Evolutionary conservation across 768 basidiomycete species (phyloP).

Genomic region (Trametes elegans): DNA sequence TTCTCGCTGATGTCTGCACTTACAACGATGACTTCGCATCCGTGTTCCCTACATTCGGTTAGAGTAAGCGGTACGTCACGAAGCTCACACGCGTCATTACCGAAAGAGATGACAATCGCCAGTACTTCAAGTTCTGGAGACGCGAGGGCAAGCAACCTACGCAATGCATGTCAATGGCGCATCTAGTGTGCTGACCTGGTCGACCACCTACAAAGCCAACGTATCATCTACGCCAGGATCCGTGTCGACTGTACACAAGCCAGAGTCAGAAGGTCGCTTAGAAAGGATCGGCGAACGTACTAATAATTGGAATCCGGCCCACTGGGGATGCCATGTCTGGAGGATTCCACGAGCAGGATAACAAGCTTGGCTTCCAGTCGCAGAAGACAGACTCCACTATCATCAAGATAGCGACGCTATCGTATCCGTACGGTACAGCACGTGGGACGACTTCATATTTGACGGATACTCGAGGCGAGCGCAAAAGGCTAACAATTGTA

Average conservation of each 20-base stretch:
- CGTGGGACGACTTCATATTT: too few relatives aligned
- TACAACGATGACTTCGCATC: conserved; percentile 61
- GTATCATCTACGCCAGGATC: conserved; percentile 87
- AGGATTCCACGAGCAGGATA: too few relatives aligned
- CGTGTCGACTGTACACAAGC: conserved; percentile 61
- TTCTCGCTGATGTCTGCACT: conserved; percentile 30
- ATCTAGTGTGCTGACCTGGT: neutral
- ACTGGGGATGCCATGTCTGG: conserved; percentile 9
- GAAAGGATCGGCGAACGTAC: conserved; percentile 39
- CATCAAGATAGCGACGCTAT: too few relatives aligned
- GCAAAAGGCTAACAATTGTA: too few relatives aligned
- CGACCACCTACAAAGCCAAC: conserved; percentile 61
- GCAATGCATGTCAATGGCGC: neutral
- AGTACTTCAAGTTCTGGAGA: conserved; percentile 83
- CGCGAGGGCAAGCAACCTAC: conserved; percentile 71
- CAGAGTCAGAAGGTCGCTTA: neutral
- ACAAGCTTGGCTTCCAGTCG: too few relatives aligned
- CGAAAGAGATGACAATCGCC: conserved; percentile 74
- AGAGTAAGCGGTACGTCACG: neutral
- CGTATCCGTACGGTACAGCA: too few relatives aligned
- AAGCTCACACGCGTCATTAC: conserved; percentile 35
- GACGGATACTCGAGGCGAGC: too few relatives aligned
- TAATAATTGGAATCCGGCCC: conserved; percentile 56
- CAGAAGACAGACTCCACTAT: too few relatives aligned
- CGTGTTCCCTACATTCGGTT: conserved; percentile 60